Conservation (phyloP, 2,329 filamentous ascomycete genomes). For the Ophiostoma angusticollis region DNA sequence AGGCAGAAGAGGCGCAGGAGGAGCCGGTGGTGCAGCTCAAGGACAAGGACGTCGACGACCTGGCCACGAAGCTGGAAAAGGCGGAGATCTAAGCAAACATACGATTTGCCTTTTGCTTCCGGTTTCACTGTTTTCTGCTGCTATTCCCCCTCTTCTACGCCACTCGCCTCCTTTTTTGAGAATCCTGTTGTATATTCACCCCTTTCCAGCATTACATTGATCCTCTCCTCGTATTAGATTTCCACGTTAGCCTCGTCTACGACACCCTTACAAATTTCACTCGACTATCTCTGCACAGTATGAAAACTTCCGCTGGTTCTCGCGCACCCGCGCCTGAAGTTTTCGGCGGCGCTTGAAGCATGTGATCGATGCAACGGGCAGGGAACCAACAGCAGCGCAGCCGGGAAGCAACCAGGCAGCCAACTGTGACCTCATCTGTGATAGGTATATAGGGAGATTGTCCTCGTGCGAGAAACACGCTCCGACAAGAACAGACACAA, state of each 20-base stretch:
- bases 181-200: neutral
- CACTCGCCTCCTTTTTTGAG: neutral
- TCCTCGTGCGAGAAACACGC: too few species aligned
- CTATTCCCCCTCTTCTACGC: neutral
- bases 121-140: neutral
- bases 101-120: too few species aligned
- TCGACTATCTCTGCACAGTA: neutral
- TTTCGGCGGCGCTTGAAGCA: too few species aligned
- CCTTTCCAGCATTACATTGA: neutral
- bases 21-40: constrained; percentile 59
- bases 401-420: too few species aligned
- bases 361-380: too few species aligned
- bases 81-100: constrained; percentile 35
- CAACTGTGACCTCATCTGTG: too few species aligned
- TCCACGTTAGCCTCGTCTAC: constrained; percentile 12
- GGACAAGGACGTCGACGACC: constrained; percentile 66
- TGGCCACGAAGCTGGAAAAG: constrained; percentile 66
- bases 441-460: too few species aligned
- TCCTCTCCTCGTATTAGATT: neutral
- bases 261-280: neutral
- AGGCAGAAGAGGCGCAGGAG: constrained; percentile 59
- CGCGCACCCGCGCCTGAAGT: too few species aligned
- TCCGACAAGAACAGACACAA: too few species aligned
- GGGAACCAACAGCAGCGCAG: too few species aligned
- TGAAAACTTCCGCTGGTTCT: too few species aligned